phyloP scores from a whole-genome alignment of 352 stramenopile species.

The Globisporangium cylindrosporum region DNA sequence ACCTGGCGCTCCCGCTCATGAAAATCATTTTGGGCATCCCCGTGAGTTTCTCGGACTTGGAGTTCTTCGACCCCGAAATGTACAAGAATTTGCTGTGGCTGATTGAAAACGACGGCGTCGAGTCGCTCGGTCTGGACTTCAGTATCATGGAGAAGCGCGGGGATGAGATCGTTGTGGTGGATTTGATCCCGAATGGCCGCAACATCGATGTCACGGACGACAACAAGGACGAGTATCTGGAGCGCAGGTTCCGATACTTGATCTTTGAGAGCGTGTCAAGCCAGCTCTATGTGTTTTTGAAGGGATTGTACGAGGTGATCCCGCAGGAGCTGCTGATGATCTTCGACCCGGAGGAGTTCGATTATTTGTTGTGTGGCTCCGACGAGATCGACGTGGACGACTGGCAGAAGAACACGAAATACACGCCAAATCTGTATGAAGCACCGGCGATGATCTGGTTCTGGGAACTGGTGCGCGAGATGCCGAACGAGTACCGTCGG shows the following conservation, averaged over 20 bases:
- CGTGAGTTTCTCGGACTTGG: background rate
- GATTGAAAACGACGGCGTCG: background rate
- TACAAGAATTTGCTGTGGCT: background rate
- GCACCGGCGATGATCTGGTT: background rate
- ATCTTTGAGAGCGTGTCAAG: constrained; percentile 85
- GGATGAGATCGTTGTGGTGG: background rate
- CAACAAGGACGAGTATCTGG: background rate
- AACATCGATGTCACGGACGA: background rate
- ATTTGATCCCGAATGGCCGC: background rate
- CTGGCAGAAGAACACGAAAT: background rate
- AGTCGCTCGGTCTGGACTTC: background rate
- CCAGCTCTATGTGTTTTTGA: constrained; percentile 79
- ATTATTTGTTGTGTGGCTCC: constrained; percentile 86
- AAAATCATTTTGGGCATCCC: background rate
- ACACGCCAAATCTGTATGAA: too few species aligned
- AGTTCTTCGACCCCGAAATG: background rate
- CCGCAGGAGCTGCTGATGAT: constrained; percentile 88
- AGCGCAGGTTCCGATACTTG: background rate
- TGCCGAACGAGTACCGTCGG: background rate
- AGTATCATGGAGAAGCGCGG: background rate
- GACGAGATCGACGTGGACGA: constrained; percentile 28
- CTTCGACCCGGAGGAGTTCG: constrained; percentile 92
- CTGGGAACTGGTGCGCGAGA: background rate
- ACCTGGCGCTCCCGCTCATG: background rate
- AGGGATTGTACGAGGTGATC: constrained; percentile 94